phyloP scores from a whole-genome alignment of 495 filamentous ascomycete species.

The Annulohypoxylon nitens region DNA sequence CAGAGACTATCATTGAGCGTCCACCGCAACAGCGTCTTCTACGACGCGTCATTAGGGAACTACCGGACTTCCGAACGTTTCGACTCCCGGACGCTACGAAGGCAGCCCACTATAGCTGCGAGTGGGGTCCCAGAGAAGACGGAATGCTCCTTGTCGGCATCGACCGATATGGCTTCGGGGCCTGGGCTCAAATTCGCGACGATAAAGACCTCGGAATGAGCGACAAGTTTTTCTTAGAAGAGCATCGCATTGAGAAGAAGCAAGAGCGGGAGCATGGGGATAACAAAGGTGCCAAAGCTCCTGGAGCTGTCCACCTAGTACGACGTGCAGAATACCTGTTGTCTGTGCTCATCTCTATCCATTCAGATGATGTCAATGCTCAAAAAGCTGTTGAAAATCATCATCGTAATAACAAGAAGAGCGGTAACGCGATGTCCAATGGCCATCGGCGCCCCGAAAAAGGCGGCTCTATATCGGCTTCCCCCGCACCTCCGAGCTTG shows the following conservation, averaged over 20 bases:
- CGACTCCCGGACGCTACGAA: conserved; percentile 92
- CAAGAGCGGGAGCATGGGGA: conserved; percentile 86
- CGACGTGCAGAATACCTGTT: conserved; percentile 94
- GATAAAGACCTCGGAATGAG: conserved; percentile 86
- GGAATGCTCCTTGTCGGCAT: conserved; percentile 98
- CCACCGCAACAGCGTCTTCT: conserved; percentile 89
- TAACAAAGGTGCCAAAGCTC: conserved; percentile 85
- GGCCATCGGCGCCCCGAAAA: conserved; percentile 65
- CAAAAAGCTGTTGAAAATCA: conserved; percentile 88
- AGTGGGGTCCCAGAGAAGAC: conserved; percentile 93
- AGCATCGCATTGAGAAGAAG: conserved; percentile 97
- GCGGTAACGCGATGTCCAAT: conserved; percentile 53
- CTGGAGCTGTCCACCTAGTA: conserved; percentile 95
- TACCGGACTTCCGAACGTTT: conserved; percentile 78
- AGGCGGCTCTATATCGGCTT: conserved; percentile 67
- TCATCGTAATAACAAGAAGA: conserved; percentile 85
- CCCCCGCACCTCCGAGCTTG: conserved; percentile 65
- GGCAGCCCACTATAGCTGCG: conserved; percentile 82
- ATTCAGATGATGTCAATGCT: conserved; percentile 77
- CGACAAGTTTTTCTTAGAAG: conserved; percentile 97
- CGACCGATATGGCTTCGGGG: conserved; percentile 90
- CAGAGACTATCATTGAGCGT: conserved; percentile 90
- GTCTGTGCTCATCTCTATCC: conserved; percentile 84
- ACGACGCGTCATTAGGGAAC: conserved; percentile 73
- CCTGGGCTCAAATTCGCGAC: conserved; percentile 92